Evolutionary conservation across 768 basidiomycete species (phyloP).

Genomic region (Suillus brevipes): DNA sequence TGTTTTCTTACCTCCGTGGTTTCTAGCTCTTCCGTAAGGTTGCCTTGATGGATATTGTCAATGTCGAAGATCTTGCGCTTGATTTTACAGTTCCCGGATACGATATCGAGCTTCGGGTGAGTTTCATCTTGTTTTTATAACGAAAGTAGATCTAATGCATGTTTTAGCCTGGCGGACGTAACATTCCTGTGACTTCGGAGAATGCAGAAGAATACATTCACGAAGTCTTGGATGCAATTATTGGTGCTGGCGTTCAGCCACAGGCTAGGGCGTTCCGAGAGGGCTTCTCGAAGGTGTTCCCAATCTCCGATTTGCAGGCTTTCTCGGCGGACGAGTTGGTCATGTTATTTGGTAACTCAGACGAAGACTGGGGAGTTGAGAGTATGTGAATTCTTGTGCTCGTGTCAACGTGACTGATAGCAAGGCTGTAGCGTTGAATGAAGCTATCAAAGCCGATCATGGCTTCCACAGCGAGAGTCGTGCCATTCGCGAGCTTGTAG

Average conservation of each 20-base stretch:
- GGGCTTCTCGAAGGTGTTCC: constrained; percentile 96
- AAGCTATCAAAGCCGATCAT: constrained; percentile 95
- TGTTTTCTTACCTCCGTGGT: neutral
- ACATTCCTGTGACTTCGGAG: constrained; percentile 77
- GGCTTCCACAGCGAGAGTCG: constrained; percentile 96
- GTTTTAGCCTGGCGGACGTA: constrained; percentile 70
- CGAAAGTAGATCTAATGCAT: neutral
- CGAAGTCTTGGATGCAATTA: constrained; percentile 85
- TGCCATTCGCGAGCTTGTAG: constrained; percentile 84
- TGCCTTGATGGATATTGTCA: constrained; percentile 58
- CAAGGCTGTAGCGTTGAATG: constrained; percentile 65
- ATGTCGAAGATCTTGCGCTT: constrained; percentile 83
- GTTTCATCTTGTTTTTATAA: constrained; percentile 22
- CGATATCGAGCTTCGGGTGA: constrained; percentile 84
- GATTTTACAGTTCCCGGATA: constrained; percentile 98
- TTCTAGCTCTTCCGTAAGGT: constrained; percentile 55
- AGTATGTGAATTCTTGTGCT: constrained; percentile 52
- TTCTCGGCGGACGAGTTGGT: constrained; percentile 96
- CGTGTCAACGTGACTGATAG: constrained; percentile 8
- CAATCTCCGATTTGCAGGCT: constrained; percentile 83
- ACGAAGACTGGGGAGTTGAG: constrained; percentile 96
- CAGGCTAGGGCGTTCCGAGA: constrained; percentile 92
- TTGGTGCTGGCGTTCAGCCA: constrained; percentile 73
- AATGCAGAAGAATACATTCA: constrained; percentile 90
- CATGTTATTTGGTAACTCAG: constrained; percentile 92